phyloP scores from a whole-genome alignment of 345 rosid genomes.

The Arabidopsis arenosa region DNA sequence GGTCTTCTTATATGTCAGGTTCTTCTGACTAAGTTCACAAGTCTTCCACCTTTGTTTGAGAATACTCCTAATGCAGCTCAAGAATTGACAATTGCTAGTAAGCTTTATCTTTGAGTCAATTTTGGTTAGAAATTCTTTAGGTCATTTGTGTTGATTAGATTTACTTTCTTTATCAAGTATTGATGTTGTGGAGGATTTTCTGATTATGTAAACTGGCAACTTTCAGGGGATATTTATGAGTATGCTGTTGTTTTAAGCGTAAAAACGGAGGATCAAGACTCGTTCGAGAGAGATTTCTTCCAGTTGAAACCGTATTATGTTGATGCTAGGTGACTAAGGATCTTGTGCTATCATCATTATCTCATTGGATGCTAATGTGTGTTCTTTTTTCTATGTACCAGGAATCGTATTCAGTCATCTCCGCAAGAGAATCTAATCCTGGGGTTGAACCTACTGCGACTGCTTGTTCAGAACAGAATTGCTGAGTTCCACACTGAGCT shows the following conservation, averaged over 20 bases:
- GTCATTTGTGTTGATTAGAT: background rate
- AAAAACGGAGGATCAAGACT: slow-evolving; percentile 83
- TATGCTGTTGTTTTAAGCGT: slow-evolving; percentile 86
- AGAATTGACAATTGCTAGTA: slow-evolving; percentile 80
- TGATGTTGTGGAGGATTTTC: too few relatives aligned
- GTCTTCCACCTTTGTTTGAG: slow-evolving; percentile 86
- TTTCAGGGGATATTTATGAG: slow-evolving; percentile 81
- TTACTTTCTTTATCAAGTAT: background rate
- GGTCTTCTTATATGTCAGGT: slow-evolving; percentile 51
- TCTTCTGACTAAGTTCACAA: slow-evolving; percentile 65
- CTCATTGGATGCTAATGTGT: background rate
- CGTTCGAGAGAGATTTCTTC: slow-evolving; percentile 90
- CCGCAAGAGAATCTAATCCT: slow-evolving; percentile 76
- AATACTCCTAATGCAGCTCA: slow-evolving; percentile 59
- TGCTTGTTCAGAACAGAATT: slow-evolving; percentile 87
- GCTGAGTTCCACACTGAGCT: slow-evolving; percentile 95
- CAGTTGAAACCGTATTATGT: slow-evolving; percentile 90
- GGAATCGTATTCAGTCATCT: slow-evolving; percentile 67
- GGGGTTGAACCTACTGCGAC: slow-evolving; percentile 92
- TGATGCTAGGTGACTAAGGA: slow-evolving; percentile 64
- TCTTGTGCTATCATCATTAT: background rate
- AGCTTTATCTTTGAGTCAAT: slow-evolving; percentile 1
- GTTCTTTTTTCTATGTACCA: slow-evolving; percentile 43
- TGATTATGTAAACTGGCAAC: background rate
- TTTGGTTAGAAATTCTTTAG: background rate